Evolutionary conservation across 805 yeast species (phyloP).

Genomic region (Zygotorulaspora sp.): DNA sequence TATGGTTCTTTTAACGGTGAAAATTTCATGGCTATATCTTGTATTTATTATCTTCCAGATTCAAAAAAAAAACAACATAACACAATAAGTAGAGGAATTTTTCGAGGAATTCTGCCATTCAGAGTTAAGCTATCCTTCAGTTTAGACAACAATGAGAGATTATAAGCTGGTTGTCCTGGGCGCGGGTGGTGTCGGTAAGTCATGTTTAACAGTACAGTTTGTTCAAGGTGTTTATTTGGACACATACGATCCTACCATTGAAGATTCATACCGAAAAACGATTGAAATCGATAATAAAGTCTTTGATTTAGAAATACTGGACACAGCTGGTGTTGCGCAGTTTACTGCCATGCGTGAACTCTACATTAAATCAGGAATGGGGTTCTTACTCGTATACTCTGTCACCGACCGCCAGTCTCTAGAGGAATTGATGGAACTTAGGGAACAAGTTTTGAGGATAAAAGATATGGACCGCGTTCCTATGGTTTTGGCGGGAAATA

Average conservation of each 20-base stretch:
- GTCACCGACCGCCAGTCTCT: slow-evolving; percentile 74
- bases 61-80: no score
- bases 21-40: no score
- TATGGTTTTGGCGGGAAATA: slow-evolving; percentile 86
- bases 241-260: slow-evolving; percentile 94
- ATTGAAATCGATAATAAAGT: slow-evolving; percentile 84
- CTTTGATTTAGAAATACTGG: slow-evolving; percentile 80
- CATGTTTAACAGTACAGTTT: slow-evolving; percentile 87
- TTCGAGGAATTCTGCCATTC: no score
- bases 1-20: not conserved
- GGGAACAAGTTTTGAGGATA: slow-evolving; percentile 80
- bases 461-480: slow-evolving; percentile 75
- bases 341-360: slow-evolving; percentile 93
- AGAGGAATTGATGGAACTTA: slow-evolving; percentile 68
- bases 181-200: slow-evolving; percentile 97
- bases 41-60: no score
- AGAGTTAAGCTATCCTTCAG: no score
- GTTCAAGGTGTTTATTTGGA: slow-evolving; percentile 88
- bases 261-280: slow-evolving; percentile 88
- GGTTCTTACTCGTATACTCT: slow-evolving; percentile 81
- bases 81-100: no score
- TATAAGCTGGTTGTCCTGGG: slow-evolving; percentile 89
- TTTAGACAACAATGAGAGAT: slow-evolving; percentile 44
- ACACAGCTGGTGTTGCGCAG: slow-evolving; percentile 93
- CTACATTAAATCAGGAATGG: slow-evolving; percentile 83